Evolutionary conservation across 495 filamentous ascomycete species (phyloP).

Genomic region (Xylaria acuta): DNA sequence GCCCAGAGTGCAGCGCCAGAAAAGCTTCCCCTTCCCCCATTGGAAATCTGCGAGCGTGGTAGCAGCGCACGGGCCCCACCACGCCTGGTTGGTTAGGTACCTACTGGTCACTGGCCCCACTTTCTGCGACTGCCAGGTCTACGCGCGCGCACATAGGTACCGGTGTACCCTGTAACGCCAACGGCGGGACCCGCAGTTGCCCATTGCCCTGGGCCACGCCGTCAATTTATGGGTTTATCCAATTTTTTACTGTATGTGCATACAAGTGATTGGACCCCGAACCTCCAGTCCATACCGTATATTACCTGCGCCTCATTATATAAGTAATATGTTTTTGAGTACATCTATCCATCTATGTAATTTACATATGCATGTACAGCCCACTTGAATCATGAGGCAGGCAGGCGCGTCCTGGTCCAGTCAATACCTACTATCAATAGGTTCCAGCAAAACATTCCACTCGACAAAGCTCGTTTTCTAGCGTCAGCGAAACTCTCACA

Average conservation of each 20-base stretch:
- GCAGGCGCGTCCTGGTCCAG: neutral
- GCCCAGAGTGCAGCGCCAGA: constrained; percentile 3
- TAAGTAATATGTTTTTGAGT: too few relatives aligned
- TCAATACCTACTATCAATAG: too few relatives aligned
- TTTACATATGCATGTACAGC: neutral
- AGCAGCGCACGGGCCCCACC: constrained; percentile 26
- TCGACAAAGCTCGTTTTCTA: neutral
- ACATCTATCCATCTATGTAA: too few relatives aligned
- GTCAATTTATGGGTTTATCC: neutral
- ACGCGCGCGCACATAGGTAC: too few relatives aligned
- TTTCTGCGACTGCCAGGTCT: too few relatives aligned
- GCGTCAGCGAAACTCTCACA: neutral
- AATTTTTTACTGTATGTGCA: neutral
- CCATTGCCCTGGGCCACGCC: too few relatives aligned
- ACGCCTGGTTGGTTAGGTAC: neutral
- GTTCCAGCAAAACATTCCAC: neutral
- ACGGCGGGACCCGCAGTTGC: too few relatives aligned
- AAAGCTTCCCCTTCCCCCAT: constrained; percentile 34
- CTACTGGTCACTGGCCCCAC: neutral
- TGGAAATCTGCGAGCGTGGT: constrained; percentile 41
- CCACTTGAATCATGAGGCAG: neutral
- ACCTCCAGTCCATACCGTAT: too few relatives aligned
- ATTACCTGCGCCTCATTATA: too few relatives aligned
- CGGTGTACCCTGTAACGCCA: neutral
- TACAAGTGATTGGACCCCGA: too few relatives aligned